A percentile compares a stretch with the other conserved stretches of the same genome.
Conservation (phyloP, 163 green algal genomes). For the Prototheca wickerhamii region DNA sequence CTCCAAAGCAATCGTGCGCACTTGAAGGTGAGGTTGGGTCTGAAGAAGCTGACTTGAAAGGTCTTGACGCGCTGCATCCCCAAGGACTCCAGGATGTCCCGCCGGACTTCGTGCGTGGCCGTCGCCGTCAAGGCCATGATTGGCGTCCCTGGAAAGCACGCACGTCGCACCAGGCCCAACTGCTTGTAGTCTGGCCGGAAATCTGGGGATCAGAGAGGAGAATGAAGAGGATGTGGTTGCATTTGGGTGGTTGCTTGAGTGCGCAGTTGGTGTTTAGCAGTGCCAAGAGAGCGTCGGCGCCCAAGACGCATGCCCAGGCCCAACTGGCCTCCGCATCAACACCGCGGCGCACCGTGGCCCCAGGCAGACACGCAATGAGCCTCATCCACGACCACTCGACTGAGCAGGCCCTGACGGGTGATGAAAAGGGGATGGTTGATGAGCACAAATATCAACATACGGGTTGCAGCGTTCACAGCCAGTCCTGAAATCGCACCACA, state of each 20-base stretch:
- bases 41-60: slow-evolving; percentile 63
- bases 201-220: slow-evolving; percentile 25
- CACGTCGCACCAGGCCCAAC: slow-evolving; percentile 43
- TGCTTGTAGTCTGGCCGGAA: slow-evolving; percentile 81
- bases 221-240: not conserved
- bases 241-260: not conserved
- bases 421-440: not conserved
- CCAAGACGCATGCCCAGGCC: too few relatives aligned
- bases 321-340: not conserved
- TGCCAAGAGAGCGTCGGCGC: too few relatives aligned
- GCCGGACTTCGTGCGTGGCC: slow-evolving; percentile 54
- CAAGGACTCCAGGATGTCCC: slow-evolving; percentile 56
- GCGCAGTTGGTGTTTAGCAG: too few relatives aligned
- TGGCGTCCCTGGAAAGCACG: slow-evolving; percentile 43
- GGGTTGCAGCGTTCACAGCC: not conserved
- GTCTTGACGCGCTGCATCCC: slow-evolving; percentile 28
- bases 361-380: slow-evolving; percentile 54
- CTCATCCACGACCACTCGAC: slow-evolving; percentile 64
- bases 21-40: slow-evolving; percentile 62
- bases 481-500: not conserved
- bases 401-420: slow-evolving; percentile 22
- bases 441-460: not conserved
- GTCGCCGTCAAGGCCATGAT: slow-evolving; percentile 82
- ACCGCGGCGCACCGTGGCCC: slow-evolving; percentile 29
- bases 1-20: too few relatives aligned